Evolutionary conservation across 75 land plant species (phyloP).

Genomic region (Cupressus sempervirens): DNA sequence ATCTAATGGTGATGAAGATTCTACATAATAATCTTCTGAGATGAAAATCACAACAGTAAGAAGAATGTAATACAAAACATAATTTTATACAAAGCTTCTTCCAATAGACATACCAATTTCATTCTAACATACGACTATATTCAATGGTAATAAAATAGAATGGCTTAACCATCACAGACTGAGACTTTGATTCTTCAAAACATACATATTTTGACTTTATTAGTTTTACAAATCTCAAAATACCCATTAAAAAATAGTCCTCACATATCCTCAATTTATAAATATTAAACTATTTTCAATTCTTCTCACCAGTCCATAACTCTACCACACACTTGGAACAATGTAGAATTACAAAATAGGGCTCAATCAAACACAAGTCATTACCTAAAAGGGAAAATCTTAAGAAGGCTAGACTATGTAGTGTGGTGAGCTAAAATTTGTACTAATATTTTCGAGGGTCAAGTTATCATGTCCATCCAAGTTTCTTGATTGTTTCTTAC

Average conservation of each 20-base stretch:
- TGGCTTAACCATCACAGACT: constrained; percentile 14
- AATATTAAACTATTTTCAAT: too few relatives aligned
- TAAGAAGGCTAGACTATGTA: neutral
- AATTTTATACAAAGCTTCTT: too few relatives aligned
- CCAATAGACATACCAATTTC: neutral
- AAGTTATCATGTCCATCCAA: too few relatives aligned
- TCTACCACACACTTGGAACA: too few relatives aligned
- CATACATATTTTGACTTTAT: neutral
- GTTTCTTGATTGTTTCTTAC: too few relatives aligned
- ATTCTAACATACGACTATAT: neutral
- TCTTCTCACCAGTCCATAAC: neutral
- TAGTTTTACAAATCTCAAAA: too few relatives aligned
- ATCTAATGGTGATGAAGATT: neutral
- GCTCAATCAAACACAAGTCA: neutral
- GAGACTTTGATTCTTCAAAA: too few relatives aligned
- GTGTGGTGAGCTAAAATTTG: too few relatives aligned
- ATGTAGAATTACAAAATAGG: neutral
- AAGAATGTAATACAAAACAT: neutral
- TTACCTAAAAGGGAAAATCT: too few relatives aligned
- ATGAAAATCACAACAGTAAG: neutral
- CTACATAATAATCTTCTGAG: neutral
- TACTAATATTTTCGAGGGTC: too few relatives aligned
- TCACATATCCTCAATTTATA: neutral
- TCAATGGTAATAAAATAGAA: constrained; percentile 10
- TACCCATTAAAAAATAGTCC: neutral